These are phyloP conservation scores for Apiotrichum gracile DNA, from an alignment of 1,284 basidiomycete genomes.

Conservation along the genomic window DNA sequence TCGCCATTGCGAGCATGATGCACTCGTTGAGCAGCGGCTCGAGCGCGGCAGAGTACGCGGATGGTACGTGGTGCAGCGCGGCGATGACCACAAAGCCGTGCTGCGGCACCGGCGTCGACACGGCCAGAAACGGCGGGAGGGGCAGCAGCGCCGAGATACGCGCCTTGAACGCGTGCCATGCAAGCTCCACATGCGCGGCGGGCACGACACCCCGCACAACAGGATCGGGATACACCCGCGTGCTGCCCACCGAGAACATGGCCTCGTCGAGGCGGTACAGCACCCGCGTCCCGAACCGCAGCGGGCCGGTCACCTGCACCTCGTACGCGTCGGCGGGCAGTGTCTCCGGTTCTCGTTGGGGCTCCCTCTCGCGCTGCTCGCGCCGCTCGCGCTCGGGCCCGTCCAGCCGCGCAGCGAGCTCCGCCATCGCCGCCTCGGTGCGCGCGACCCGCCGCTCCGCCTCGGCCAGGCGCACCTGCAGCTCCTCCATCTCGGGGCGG, in stretches of 20 bases:
- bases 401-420: background rate
- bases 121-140: constrained; percentile 25
- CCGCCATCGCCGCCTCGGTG: constrained; percentile 4
- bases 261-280: constrained; percentile 18
- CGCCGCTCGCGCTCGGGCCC: background rate
- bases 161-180: constrained; percentile 31
- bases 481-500: constrained; percentile 4
- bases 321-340: background rate
- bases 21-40: constrained; percentile 20
- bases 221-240: constrained; percentile 19
- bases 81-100: constrained; percentile 31
- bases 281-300: constrained; percentile 3
- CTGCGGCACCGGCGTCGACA: constrained; percentile 19
- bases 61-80: constrained; percentile 20
- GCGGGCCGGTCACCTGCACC: constrained; percentile 4
- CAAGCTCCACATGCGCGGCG: constrained; percentile 22
- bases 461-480: constrained; percentile 10
- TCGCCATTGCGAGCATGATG: constrained; percentile 21
- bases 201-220: constrained; percentile 15
- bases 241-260: constrained; percentile 13
- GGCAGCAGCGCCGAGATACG: constrained; percentile 25
- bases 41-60: constrained; percentile 4
- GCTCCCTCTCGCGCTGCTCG: background rate
- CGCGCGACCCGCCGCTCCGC: constrained; percentile 10
- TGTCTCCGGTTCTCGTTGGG: background rate